Conservation (phyloP, 768 basidiomycete genomes). For the Kwoniella europaea region DNA sequence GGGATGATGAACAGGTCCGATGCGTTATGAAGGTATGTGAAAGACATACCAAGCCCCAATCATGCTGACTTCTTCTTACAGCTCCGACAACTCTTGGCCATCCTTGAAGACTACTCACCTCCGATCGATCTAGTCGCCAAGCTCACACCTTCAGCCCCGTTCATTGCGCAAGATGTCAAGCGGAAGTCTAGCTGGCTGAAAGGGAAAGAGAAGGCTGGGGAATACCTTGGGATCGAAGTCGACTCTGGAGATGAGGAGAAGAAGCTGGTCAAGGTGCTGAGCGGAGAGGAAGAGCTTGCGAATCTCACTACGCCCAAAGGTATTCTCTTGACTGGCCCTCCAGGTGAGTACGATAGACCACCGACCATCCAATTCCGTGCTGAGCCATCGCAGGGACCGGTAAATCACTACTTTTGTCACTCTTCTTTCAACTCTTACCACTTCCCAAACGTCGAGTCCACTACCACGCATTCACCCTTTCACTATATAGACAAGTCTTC, state of each 20-base stretch:
- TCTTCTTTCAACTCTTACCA: slow-evolving; percentile 66
- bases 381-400: slow-evolving; percentile 60
- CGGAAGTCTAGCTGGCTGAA: slow-evolving; percentile 34
- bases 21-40: slow-evolving; percentile 63
- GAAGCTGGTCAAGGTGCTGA: slow-evolving; percentile 61
- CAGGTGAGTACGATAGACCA: slow-evolving; percentile 38
- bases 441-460: slow-evolving; percentile 66
- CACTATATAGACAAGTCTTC: slow-evolving; percentile 66
- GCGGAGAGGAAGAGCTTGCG: slow-evolving; percentile 65
- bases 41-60: background rate
- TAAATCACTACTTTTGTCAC: slow-evolving; percentile 65
- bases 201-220: slow-evolving; percentile 40
- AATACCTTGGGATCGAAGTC: slow-evolving; percentile 7
- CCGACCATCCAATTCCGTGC: background rate
- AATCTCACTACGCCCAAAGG: slow-evolving; percentile 65
- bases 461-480: slow-evolving; percentile 66
- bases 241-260: slow-evolving; percentile 42
- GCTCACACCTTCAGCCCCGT: slow-evolving; percentile 46
- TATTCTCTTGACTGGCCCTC: slow-evolving; percentile 64
- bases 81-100: slow-evolving; percentile 64
- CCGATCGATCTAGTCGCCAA: slow-evolving; percentile 60
- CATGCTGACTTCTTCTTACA: slow-evolving; percentile 37
- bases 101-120: slow-evolving; percentile 64
- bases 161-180: slow-evolving; percentile 33
- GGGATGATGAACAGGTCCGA: slow-evolving; percentile 66